phyloP scores from a whole-genome alignment of 2,329 filamentous ascomycete species.

The Aspergillus sp. region DNA sequence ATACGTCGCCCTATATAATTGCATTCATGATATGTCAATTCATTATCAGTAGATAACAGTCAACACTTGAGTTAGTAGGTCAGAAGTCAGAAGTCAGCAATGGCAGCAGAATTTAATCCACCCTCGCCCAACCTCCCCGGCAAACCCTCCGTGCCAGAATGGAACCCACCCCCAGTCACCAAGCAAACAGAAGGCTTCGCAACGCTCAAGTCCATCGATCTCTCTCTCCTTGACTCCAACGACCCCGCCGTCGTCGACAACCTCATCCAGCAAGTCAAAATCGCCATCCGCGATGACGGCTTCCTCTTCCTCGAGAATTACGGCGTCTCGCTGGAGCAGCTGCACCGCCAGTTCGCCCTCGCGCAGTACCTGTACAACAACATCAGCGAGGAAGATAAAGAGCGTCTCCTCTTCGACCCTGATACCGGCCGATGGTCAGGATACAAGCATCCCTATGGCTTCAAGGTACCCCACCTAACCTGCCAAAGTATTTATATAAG shows the following conservation, averaged over 20 bases:
- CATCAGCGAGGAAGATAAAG: constrained; percentile 52
- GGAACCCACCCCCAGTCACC: constrained; percentile 48
- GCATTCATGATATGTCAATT: too few species aligned
- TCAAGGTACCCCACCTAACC: constrained; percentile 36
- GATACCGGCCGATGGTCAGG: constrained; percentile 52
- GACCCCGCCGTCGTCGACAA: constrained; percentile 45
- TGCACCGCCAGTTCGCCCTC: constrained; percentile 53
- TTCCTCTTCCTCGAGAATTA: constrained; percentile 54
- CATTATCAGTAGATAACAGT: not conserved
- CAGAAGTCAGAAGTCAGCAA: too few species aligned
- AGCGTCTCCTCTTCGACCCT: constrained; percentile 49
- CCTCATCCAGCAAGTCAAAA: constrained; percentile 46
- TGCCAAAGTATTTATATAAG: too few species aligned
- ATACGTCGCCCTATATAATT: too few species aligned
- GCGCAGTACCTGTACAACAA: constrained; percentile 54
- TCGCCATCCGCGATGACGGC: constrained; percentile 46
- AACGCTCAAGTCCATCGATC: constrained; percentile 44
- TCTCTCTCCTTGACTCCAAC: constrained; percentile 46
- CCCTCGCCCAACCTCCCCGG: constrained; percentile 36
- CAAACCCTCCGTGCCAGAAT: constrained; percentile 46
- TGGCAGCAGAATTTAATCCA: constrained; percentile 41
- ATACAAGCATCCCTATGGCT: constrained; percentile 51
- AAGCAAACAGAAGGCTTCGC: constrained; percentile 47
- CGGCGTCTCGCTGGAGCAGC: constrained; percentile 48
- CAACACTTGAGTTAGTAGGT: not conserved